A percentile compares a stretch with the other conserved stretches of the same genome.
Evolutionary conservation across 2,329 filamentous ascomycete genomes (phyloP).

Genomic region (Xylaria arbuscula): DNA sequence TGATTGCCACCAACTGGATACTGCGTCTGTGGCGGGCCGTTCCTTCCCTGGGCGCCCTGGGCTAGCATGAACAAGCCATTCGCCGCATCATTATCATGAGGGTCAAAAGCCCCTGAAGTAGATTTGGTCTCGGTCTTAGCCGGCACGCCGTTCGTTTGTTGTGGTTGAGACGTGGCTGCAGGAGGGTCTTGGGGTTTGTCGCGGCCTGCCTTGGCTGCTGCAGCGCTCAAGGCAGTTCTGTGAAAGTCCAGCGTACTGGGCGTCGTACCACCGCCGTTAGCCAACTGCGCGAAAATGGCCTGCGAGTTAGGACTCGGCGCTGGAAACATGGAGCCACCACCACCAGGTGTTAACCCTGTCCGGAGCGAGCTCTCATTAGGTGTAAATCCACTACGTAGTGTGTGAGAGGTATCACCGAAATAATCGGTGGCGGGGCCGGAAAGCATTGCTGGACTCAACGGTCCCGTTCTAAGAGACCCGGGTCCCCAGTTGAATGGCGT

Average conservation of each 20-base stretch:
- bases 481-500: constrained; percentile 82
- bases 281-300: constrained; percentile 81
- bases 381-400: constrained; percentile 85
- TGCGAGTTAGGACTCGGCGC: constrained; percentile 88
- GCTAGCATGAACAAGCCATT: constrained; percentile 94
- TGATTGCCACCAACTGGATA: constrained; percentile 60
- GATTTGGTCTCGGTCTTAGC: constrained; percentile 64
- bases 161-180: constrained; percentile 63
- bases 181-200: constrained; percentile 55
- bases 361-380: constrained; percentile 95
- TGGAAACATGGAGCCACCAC: constrained; percentile 97
- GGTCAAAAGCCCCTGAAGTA: constrained; percentile 76
- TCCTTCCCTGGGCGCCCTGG: constrained; percentile 68
- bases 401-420: constrained; percentile 79
- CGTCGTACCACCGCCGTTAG: constrained; percentile 80
- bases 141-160: constrained; percentile 59
- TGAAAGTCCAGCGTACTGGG: constrained; percentile 95
- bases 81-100: constrained; percentile 93
- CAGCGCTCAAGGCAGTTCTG: constrained; percentile 86
- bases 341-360: constrained; percentile 91
- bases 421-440: constrained; percentile 88
- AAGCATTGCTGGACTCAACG: constrained; percentile 96
- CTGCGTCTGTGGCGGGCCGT: constrained; percentile 64
- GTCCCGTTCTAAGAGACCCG: constrained; percentile 88
- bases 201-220: constrained; percentile 69